phyloP scores from a whole-genome alignment of 768 basidiomycete genomes.

The Daedaleopsis nitida region DNA sequence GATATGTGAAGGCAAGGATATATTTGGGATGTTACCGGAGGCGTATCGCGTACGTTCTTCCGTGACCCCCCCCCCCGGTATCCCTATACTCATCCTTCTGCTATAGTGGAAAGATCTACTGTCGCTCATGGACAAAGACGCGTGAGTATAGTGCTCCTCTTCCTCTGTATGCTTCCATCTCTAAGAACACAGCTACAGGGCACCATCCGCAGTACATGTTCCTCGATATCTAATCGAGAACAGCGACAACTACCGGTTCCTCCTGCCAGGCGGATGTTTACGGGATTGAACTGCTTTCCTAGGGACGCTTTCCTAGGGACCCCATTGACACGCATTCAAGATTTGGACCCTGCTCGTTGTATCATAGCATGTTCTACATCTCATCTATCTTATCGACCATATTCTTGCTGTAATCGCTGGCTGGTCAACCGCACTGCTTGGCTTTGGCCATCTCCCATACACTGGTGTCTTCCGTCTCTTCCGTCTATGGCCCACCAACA shows the following conservation, averaged over 20 bases:
- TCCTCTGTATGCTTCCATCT: not conserved
- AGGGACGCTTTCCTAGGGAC: no score
- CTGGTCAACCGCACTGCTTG: no score
- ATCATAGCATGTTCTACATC: not conserved
- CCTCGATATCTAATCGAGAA: conserved; percentile 55
- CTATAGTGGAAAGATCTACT: conserved; percentile 53
- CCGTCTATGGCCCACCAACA: no score
- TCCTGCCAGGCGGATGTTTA: conserved; percentile 57
- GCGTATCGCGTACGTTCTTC: conserved; percentile 49
- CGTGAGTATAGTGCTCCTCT: conserved; percentile 38
- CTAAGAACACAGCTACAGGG: conserved; percentile 23
- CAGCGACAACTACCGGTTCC: conserved; percentile 49
- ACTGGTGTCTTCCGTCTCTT: no score
- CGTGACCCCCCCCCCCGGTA: not conserved
- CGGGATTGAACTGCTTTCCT: conserved; percentile 34
- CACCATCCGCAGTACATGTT: conserved; percentile 49
- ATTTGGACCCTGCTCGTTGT: not conserved
- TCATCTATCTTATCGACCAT: conserved; percentile 7
- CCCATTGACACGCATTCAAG: no score
- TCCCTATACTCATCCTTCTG: not conserved
- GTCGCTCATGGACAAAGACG: conserved; percentile 52
- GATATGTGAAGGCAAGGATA: conserved; percentile 62
- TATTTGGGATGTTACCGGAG: conserved; percentile 68
- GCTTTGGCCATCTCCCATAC: no score
- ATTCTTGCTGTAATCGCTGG: no score